Conservation (phyloP, 768 basidiomycete species). For the Baorangia bicolor region DNA sequence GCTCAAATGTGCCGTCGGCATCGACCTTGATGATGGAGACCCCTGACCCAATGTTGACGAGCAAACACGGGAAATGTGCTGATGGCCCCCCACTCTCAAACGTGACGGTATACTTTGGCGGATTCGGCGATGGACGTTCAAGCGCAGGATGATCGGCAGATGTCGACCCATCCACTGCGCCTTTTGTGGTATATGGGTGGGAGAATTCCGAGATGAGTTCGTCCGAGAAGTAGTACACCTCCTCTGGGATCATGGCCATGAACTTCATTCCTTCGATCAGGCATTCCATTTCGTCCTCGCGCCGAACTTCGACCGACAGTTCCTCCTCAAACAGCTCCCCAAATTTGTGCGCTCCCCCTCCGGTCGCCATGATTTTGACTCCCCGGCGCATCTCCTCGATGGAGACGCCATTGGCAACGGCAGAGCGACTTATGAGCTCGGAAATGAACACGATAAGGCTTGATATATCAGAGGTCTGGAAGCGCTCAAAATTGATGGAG, state of each 20-base stretch:
- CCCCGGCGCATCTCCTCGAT: slow-evolving; percentile 88
- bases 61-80: slow-evolving; percentile 90
- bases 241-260: slow-evolving; percentile 92
- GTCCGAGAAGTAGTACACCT: slow-evolving; percentile 98
- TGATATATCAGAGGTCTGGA: slow-evolving; percentile 88
- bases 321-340: slow-evolving; percentile 75
- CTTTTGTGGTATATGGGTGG: slow-evolving; percentile 30
- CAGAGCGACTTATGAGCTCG: slow-evolving; percentile 82
- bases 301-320: slow-evolving; percentile 78
- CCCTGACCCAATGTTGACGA: slow-evolving; percentile 98
- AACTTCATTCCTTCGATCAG: slow-evolving; percentile 95
- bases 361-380: slow-evolving; percentile 97
- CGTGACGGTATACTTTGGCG: slow-evolving; percentile 84
- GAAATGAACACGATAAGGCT: slow-evolving; percentile 86
- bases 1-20: slow-evolving; percentile 92
- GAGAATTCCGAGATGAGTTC: slow-evolving; percentile 79
- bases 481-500: slow-evolving; percentile 95
- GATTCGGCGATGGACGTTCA: slow-evolving; percentile 86
- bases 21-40: slow-evolving; percentile 98
- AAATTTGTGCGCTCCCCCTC: slow-evolving; percentile 95
- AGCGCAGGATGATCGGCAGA: slow-evolving; percentile 34
- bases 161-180: slow-evolving; percentile 4
- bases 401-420: slow-evolving; percentile 79
- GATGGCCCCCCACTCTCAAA: slow-evolving; percentile 79
- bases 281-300: slow-evolving; percentile 99